A percentile compares a stretch with the other conserved stretches of the same genome.
phyloP scores from a whole-genome alignment of 306 rosid genomes.

The Crataegus laevigata region DNA sequence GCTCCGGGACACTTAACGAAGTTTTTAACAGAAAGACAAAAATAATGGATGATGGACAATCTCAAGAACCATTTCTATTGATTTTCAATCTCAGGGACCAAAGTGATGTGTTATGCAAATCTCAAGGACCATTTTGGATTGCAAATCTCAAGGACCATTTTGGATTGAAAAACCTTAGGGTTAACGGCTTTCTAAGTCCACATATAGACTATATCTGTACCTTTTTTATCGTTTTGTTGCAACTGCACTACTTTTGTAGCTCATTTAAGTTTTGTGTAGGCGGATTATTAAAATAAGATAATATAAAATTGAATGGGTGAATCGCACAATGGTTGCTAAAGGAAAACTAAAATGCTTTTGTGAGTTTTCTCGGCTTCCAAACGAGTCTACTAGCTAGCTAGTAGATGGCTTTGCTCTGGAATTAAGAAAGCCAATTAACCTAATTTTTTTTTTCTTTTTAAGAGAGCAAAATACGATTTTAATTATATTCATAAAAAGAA shows the following conservation, averaged over 20 bases:
- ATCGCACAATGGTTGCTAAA: accelerated
- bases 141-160: too few species aligned
- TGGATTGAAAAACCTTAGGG: too few species aligned
- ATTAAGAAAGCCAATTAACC: neutral
- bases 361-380: too few species aligned
- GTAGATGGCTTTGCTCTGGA: neutral
- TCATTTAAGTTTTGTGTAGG: neutral
- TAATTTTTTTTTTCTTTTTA: neutral
- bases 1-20: too few species aligned
- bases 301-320: too few species aligned
- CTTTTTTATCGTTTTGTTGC: neutral
- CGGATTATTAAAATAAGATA: neutral
- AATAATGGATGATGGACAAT: too few species aligned
- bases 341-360: accelerated
- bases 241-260: neutral
- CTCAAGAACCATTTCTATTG: too few species aligned
- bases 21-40: too few species aligned
- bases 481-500: neutral
- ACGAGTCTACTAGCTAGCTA: neutral
- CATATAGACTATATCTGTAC: neutral
- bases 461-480: neutral
- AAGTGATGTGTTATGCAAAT: too few species aligned
- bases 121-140: too few species aligned
- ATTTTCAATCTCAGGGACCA: too few species aligned
- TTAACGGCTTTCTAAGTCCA: neutral